Conservation (phyloP, 208 protist species). For the Leptomonas pyrrhocoris region DNA sequence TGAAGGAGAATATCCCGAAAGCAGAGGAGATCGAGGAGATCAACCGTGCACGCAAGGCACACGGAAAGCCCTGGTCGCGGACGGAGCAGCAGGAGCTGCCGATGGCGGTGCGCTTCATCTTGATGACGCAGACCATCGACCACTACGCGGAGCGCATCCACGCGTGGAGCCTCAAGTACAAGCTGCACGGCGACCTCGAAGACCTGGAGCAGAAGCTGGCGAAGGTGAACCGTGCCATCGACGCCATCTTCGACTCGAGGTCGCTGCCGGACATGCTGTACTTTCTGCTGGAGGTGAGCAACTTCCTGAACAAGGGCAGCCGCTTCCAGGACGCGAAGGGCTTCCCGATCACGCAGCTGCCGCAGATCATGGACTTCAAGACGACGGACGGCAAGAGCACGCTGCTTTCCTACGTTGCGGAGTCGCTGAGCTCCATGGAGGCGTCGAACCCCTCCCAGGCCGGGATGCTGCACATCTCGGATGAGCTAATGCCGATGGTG, state of each 20-base stretch:
- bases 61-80: slow-evolving; percentile 45
- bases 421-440: slow-evolving; percentile 28
- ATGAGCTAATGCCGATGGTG: slow-evolving; percentile 63
- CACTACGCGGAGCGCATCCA: slow-evolving; percentile 71
- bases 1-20: slow-evolving; percentile 75
- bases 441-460: slow-evolving; percentile 33
- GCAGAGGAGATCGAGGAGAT: slow-evolving; percentile 59
- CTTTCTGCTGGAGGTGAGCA: slow-evolving; percentile 67
- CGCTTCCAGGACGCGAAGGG: slow-evolving; percentile 69
- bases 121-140: slow-evolving; percentile 77
- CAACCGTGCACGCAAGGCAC: slow-evolving; percentile 38
- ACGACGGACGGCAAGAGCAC: slow-evolving; percentile 70
- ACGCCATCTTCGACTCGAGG: slow-evolving; percentile 46
- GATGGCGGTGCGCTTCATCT: slow-evolving; percentile 64
- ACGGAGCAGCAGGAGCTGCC: slow-evolving; percentile 56
- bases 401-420: slow-evolving; percentile 61
- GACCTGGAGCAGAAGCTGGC: slow-evolving; percentile 64
- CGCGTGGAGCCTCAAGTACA: slow-evolving; percentile 74
- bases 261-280: slow-evolving; percentile 63
- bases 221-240: slow-evolving; percentile 37
- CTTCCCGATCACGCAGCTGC: slow-evolving; percentile 78
- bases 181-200: slow-evolving; percentile 50
- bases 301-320: slow-evolving; percentile 83
- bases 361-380: slow-evolving; percentile 66
- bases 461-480: slow-evolving; percentile 41